A percentile compares a stretch with the other conserved stretches of the same genome.
phyloP scores from a whole-genome alignment of 2,329 filamentous ascomycete genomes.

The Ilyonectria destructans region DNA sequence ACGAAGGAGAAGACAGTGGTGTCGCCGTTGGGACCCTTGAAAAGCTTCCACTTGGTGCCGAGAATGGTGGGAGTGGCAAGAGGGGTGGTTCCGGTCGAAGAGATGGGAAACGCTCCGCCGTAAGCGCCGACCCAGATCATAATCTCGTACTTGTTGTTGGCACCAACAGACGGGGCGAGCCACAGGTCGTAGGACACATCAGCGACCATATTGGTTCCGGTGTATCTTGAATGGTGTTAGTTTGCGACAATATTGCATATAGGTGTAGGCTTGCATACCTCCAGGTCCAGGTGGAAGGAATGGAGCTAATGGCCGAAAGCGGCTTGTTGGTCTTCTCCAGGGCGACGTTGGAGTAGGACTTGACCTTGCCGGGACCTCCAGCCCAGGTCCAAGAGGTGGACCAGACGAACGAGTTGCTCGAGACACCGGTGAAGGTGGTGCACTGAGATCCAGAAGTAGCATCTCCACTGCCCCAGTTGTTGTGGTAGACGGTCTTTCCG shows the following conservation, averaged over 20 bases:
- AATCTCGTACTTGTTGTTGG: conserved; percentile 69
- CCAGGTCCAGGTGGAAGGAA: conserved; percentile 55
- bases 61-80: conserved; percentile 64
- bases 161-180: conserved; percentile 63
- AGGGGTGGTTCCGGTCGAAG: conserved; percentile 17
- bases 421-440: conserved; percentile 57
- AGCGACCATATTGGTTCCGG: conserved; percentile 57
- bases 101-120: conserved; percentile 72
- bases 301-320: conserved; percentile 55
- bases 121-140: conserved; percentile 75
- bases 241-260: too few species aligned
- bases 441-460: conserved; percentile 60
- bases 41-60: conserved; percentile 70
- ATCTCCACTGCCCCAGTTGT: conserved; percentile 64
- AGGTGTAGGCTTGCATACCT: conserved; percentile 11
- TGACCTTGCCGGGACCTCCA: conserved; percentile 58
- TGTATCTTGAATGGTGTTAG: conserved; percentile 48
- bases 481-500: conserved; percentile 67
- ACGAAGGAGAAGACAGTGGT: conserved; percentile 73
- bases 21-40: conserved; percentile 69
- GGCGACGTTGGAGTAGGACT: conserved; percentile 63
- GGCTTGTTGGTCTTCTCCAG: conserved; percentile 55
- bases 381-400: conserved; percentile 60
- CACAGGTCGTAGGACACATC: conserved; percentile 76
- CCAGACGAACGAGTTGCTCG: conserved; percentile 57